Base-by-base conservation (phyloP, 2,329 filamentous ascomycete genomes). In the Exophiala calicioides region DNA sequence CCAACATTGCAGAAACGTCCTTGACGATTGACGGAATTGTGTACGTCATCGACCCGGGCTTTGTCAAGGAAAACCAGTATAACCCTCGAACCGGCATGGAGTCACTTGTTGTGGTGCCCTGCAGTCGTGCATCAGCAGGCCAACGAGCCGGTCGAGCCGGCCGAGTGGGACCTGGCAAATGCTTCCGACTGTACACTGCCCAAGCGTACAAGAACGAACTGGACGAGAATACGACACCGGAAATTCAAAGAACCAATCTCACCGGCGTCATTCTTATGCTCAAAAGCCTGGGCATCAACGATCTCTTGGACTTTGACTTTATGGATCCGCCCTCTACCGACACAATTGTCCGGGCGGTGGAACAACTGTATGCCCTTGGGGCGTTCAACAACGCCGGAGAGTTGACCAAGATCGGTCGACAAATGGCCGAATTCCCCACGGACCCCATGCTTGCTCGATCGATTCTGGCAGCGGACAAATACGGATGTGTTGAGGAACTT, bases 1-100 rank as follows among this genome's bases (percentile, higher is more conserved):
- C 93, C 2, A 98, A 98, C 63, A 97, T 98, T 66, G 93, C 93
- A 2, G 93, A 98, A 67, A 98, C 93, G 0, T 90, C 84, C 73
- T 71, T 98, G 62, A 98, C 93, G 0, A 95, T 98, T 47, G 90
- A 97, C 64, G 91, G 90, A 12, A 95, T 97, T 50, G 86, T 91
- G 6, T 96, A 94, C 64, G 93, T 97, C 26, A 95, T 97, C 50
- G 93, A 98, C 59, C 88, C 88, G 0, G 93, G 93, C 1, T 95
- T 94, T 56, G 89, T 93, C 53, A 98, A 98, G 66, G 89, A 97
- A 63, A 95, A 95, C 58, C 80, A 90, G 1, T 97, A 91, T 71
- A 95, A 95, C 53, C 86, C 90, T 0, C 82, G 86, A 1, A 95
- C 88, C 0, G 90, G 90, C 44, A 95, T 97, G 86, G 90, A 91